Percentiles rank a stretch among this genome's conserved stretches.
phyloP scores from a whole-genome alignment of 2,329 filamentous ascomycete species.

The Apiospora sp. region DNA sequence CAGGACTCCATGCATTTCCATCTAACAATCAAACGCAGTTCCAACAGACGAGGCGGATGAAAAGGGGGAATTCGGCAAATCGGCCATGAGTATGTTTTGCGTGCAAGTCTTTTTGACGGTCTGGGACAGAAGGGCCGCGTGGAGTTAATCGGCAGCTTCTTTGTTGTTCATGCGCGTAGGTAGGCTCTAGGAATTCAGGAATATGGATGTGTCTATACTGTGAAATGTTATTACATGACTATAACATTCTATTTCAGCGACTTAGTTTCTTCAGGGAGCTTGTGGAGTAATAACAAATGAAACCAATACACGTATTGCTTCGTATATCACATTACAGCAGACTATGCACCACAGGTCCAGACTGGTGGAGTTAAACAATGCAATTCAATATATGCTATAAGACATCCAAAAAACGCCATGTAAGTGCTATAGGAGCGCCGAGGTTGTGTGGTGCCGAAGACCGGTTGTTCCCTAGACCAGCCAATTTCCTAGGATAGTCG shows the following conservation, averaged over 20 bases:
- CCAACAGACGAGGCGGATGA: not conserved
- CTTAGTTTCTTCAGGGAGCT: not conserved
- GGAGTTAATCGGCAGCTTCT: not conserved
- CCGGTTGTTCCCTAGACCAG: not conserved
- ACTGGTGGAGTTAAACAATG: not conserved
- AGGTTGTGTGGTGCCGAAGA: slow-evolving; percentile 8
- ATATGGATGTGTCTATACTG: not conserved
- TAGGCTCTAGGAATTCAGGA: not conserved
- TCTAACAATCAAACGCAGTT: slow-evolving; percentile 17
- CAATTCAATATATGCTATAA: slow-evolving; percentile 10
- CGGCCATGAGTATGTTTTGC: not conserved
- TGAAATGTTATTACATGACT: not conserved
- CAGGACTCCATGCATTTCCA: slow-evolving; percentile 18
- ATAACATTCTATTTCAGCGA: not conserved
- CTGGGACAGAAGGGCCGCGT: not conserved
- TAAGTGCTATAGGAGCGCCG: slow-evolving; percentile 18
- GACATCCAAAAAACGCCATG: slow-evolving; percentile 17
- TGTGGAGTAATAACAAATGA: too few species aligned
- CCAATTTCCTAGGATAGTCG: not conserved
- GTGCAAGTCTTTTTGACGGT: not conserved
- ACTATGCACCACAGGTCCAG: not conserved
- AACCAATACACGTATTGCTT: too few species aligned
- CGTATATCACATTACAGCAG: too few species aligned
- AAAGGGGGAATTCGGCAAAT: not conserved
- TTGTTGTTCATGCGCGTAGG: not conserved